Evolutionary conservation across 306 rosid species (phyloP).

Genomic region (Trifolium fragiferum): DNA sequence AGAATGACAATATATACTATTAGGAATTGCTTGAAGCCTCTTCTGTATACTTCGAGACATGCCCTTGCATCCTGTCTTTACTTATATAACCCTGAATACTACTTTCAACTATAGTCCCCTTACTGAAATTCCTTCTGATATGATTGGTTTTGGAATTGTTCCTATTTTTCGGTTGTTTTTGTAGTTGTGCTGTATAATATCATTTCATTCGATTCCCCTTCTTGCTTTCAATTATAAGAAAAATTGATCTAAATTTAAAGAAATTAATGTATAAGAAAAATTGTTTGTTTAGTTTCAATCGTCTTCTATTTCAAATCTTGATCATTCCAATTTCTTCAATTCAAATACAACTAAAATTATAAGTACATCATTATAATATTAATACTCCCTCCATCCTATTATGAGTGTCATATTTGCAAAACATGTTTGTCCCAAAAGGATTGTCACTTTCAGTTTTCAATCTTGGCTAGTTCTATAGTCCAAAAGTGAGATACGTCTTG

Average conservation of each 20-base stretch:
- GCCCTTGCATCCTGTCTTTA: slow-evolving; percentile 3
- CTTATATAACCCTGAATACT: neutral
- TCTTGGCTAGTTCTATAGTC: no score
- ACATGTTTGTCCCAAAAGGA: no score
- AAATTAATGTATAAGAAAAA: neutral
- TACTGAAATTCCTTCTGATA: slow-evolving; percentile 9
- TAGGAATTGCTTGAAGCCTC: slow-evolving; percentile 16
- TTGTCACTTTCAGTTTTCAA: neutral
- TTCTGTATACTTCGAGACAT: neutral
- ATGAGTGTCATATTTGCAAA: no score
- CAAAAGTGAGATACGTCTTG: no score
- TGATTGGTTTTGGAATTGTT: slow-evolving; percentile 22
- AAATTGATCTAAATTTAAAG: slow-evolving; percentile 6
- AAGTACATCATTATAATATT: neutral
- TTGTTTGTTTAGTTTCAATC: neutral
- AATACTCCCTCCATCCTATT: no score
- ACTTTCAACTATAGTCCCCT: neutral
- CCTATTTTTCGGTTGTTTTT: neutral
- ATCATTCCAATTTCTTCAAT: neutral
- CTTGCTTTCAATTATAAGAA: slow-evolving; percentile 30
- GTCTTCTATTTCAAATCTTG: neutral
- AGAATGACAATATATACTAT: neutral
- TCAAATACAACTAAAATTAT: neutral
- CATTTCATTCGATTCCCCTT: slow-evolving; percentile 11
- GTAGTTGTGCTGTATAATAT: neutral